Conservation (phyloP, 495 filamentous ascomycete genomes). For the Talaromyces borbonicus region DNA sequence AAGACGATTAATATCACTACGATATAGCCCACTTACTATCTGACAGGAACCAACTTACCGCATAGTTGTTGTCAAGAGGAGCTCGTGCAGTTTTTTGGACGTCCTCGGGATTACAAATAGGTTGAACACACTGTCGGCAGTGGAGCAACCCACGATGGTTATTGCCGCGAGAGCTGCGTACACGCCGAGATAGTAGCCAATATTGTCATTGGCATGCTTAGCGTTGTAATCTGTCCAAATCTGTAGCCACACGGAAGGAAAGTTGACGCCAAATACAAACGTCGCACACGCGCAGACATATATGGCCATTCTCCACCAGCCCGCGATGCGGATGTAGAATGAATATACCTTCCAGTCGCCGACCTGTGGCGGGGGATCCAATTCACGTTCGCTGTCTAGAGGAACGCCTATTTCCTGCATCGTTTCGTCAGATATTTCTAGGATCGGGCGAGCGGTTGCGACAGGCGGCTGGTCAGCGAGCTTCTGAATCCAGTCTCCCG, state of each 20-base stretch:
- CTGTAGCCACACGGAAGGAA: slow-evolving; percentile 26
- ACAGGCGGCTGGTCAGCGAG: neutral
- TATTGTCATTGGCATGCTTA: slow-evolving; percentile 18
- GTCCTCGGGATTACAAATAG: neutral
- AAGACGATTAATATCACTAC: neutral
- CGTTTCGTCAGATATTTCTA: neutral
- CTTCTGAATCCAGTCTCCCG: neutral
- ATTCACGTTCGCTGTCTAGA: neutral
- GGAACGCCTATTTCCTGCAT: neutral
- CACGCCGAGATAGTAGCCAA: slow-evolving; percentile 44
- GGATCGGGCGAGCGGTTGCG: neutral
- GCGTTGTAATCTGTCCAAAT: slow-evolving; percentile 20
- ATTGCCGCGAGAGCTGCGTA: slow-evolving; percentile 41
- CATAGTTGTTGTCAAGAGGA: slow-evolving; percentile 36
- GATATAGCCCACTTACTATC: neutral
- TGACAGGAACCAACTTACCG: slow-evolving; percentile 9
- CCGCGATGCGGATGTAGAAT: neutral
- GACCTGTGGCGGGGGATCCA: neutral
- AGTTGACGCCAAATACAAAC: slow-evolving; percentile 14
- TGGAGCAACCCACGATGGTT: slow-evolving; percentile 32
- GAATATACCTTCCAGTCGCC: neutral
- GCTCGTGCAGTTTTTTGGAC: slow-evolving; percentile 34
- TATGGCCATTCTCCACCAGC: slow-evolving; percentile 18
- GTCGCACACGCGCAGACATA: slow-evolving; percentile 20
- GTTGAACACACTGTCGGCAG: slow-evolving; percentile 28